phyloP scores from a whole-genome alignment of 805 yeast species.

The Kodamaea fukazawae region DNA sequence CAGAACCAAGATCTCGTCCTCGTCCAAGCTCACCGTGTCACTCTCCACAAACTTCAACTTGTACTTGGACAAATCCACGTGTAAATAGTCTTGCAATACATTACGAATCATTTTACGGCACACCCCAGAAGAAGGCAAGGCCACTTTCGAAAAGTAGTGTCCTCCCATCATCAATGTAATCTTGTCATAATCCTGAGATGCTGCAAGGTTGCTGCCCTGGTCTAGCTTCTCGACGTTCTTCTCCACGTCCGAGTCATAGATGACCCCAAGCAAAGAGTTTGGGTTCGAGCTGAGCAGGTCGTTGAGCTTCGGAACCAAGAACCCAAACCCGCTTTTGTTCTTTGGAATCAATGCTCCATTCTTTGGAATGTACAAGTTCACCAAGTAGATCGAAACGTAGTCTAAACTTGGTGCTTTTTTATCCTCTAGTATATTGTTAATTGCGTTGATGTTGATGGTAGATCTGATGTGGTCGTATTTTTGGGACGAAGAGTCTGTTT shows the following conservation, averaged over 20 bases:
- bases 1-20: slow-evolving; percentile 31
- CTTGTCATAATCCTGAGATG: slow-evolving; percentile 45
- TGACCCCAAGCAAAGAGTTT: slow-evolving; percentile 73
- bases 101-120: slow-evolving; percentile 27
- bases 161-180: slow-evolving; percentile 93
- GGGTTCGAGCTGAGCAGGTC: slow-evolving; percentile 37
- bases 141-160: slow-evolving; percentile 40
- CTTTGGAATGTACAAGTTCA: slow-evolving; percentile 56
- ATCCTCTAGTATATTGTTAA: slow-evolving; percentile 31
- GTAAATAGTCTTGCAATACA: slow-evolving; percentile 23
- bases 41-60: slow-evolving; percentile 3
- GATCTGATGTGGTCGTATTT: slow-evolving; percentile 57
- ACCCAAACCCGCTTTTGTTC: slow-evolving; percentile 74
- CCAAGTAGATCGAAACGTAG: slow-evolving; percentile 57
- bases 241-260: slow-evolving; percentile 86
- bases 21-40: slow-evolving; percentile 15
- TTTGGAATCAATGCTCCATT: slow-evolving; percentile 34
- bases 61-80: slow-evolving; percentile 18
- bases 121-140: slow-evolving; percentile 29
- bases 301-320: slow-evolving; percentile 60
- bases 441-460: slow-evolving; percentile 48
- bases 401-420: slow-evolving; percentile 19
- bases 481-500: background rate
- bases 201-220: background rate
- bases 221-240: slow-evolving; percentile 32